Conservation (phyloP, 805 yeast species). For the Suhomyces sp. region DNA sequence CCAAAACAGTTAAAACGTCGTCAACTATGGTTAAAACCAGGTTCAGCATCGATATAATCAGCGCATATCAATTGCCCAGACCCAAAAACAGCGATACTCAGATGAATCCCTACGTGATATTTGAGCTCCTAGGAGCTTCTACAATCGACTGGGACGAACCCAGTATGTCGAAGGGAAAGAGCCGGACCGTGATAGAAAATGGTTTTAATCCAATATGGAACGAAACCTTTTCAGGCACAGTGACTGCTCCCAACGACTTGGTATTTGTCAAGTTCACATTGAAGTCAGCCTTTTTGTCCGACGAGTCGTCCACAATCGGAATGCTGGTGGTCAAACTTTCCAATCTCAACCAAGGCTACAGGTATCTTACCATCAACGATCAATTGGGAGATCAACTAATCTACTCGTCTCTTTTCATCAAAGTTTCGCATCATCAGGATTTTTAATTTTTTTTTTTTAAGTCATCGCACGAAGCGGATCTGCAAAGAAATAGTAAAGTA, state of each 20-base stretch:
- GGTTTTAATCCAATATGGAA: constrained; percentile 92
- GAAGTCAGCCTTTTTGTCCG: constrained; percentile 4
- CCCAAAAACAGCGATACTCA: constrained; percentile 49
- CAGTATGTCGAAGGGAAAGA: constrained; percentile 10
- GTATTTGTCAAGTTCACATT: constrained; percentile 51
- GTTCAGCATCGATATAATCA: constrained; percentile 47
- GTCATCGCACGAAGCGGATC: constrained; percentile 5
- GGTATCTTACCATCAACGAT: constrained; percentile 78
- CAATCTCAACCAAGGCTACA: constrained; percentile 72
- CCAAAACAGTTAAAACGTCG: constrained; percentile 5
- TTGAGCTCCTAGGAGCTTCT: constrained; percentile 55
- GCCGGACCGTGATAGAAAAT: constrained; percentile 49
- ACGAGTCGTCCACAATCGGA: constrained; percentile 44
- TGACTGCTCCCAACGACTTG: constrained; percentile 40
- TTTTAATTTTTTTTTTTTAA: not conserved
- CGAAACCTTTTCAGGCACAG: constrained; percentile 43
- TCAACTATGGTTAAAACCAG: not conserved
- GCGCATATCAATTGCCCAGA: constrained; percentile 84
- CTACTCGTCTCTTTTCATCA: constrained; percentile 50
- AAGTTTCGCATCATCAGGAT: constrained; percentile 13
- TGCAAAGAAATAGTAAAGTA: not conserved
- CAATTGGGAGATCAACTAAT: constrained; percentile 71
- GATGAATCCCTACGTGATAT: constrained; percentile 58
- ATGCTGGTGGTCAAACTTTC: constrained; percentile 56
- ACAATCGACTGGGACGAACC: constrained; percentile 21